Conservation (phyloP, 805 yeast species). For the Spathaspora passalidarum region DNA sequence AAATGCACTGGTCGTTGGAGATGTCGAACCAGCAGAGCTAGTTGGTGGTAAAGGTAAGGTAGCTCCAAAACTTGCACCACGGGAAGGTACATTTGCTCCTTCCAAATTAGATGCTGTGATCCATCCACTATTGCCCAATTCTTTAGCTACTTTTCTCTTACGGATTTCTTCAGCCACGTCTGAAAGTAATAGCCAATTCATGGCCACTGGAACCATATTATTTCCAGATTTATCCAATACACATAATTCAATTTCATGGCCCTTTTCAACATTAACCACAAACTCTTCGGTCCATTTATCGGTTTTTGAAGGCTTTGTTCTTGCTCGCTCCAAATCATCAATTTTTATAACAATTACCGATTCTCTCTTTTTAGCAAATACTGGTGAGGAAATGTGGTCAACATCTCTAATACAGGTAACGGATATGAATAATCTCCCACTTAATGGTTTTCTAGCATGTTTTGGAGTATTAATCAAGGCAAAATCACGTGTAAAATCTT, state of each 20-base stretch:
- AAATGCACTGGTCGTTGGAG: conserved; percentile 10
- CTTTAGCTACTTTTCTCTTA: conserved; percentile 78
- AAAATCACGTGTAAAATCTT: conserved; percentile 63
- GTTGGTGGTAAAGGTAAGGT: conserved; percentile 1
- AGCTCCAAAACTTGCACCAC: conserved; percentile 2
- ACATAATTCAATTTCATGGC: conserved; percentile 86
- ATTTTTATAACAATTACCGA: conserved; percentile 73
- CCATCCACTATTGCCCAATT: conserved; percentile 78
- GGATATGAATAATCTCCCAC: conserved; percentile 76
- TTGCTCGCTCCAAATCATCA: conserved; percentile 83
- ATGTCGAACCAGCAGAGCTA: background rate
- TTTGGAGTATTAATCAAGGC: conserved; percentile 67
- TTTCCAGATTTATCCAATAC: conserved; percentile 78
- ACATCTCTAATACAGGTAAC: conserved; percentile 80
- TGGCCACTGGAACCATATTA: conserved; percentile 78
- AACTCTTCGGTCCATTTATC: conserved; percentile 86
- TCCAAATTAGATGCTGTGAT: conserved; percentile 68
- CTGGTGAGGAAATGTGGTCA: conserved; percentile 86
- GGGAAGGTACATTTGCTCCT: conserved; percentile 6
- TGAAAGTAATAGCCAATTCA: conserved; percentile 85
- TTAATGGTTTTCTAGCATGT: conserved; percentile 76
- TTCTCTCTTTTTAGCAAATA: conserved; percentile 77
- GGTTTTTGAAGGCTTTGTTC: conserved; percentile 68
- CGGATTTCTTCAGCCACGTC: conserved; percentile 95
- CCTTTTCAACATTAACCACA: conserved; percentile 77